Base-by-base conservation (phyloP, 208 protist species). In the Wallacemonas rigidus region DNA sequence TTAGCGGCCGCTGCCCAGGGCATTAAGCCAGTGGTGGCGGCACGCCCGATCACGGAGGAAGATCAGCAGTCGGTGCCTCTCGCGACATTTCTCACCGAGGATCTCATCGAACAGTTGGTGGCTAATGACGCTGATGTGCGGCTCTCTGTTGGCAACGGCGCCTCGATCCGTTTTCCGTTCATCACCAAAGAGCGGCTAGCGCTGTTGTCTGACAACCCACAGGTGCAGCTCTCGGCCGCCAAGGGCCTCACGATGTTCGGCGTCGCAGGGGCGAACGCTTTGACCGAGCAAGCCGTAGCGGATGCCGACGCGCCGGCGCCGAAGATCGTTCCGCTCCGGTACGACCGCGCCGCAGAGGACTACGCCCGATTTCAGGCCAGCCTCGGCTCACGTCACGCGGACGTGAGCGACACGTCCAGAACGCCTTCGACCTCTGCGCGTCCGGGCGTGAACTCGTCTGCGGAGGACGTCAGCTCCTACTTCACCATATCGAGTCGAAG, bases 151-250 rank as follows among this genome's bases (percentile, higher is more conserved):
- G 82, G 65, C 50, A 67, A 61, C 55, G 77, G 74, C 17, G 81
- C 75, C 26, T 73, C 76, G 41, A 69, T 94, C 39, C 55, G 64
- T 36, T 82, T 92, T 64, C 89, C 89, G 3, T 92, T 84, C 67
- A 94, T 86, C 56, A 94, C 89, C 0, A 76, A 76, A 43, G 73
- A 92, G 55, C 86, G 89, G 0, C 75, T 94, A 47, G 71, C 64
- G 26, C 72, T 94, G 56, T 80, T 94, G 57, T 68, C 75, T 26
- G 78, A 76, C 36, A 67, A 82, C 17, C 78, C 67, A 17, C 79
- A 69, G 40, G 71, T 90, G 68, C 83, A 90, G 65, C 74, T 93
- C 41, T 87, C 88, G 63, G 77, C 62, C 47, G 63, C 76, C 47
- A 85, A 85, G 67, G 82, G 83, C 2, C 45, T 92, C 14, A 83